Evolutionary conservation across 306 rosid genomes (phyloP), one percentile per base, ranked within the genome.

Genomic region (Styphnolobium japonicum): DNA sequence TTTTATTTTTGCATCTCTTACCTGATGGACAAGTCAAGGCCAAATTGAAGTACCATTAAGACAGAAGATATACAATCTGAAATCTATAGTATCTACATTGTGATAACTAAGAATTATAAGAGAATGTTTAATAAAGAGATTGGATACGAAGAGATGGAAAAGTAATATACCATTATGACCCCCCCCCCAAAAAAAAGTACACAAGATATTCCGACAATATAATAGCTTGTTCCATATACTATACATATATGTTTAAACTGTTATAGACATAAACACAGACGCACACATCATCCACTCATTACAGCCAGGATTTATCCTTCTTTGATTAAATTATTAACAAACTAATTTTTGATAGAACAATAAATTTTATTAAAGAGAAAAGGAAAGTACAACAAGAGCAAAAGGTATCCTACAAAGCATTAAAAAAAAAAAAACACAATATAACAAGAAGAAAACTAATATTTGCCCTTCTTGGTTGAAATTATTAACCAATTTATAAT

Each of bases 1-100:
- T 87, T 93, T 89, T 23, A 95, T 73, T 86, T 95, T 95, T 18
- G 86, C 90, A 86, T 90, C 98, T 73, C 97, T 94, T 39, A 95
- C 92, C 98, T 95, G 86, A 80, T 61, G 46, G 61, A 82, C 80
- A 77, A 78, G 77, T 42, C 75, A 75, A 52, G 42, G 77, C 63
- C 53, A 79, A 46, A 77, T 70, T 73, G 31, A 73, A 76, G 46
- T 10, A 81, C 71, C 46, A 77, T 48, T 61, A 58, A 36, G 48
- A 42, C 80, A 29, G 19, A 52, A 74, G 46, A 78, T 16, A 69
- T 12, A 58, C 22, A 37, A 68, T 46, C 39, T 67, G 61, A 65
- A 71, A 71, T 76, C 61, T 36, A 4, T 16, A 37, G 33, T 27
- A 76, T 76, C 62, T 19, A 62, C 7, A 61, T n/a, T 27, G 36